These are phyloP conservation scores for Leptographium lundbergii DNA, from an alignment of 2,329 filamentous ascomycete genomes.

Conservation along the genomic window DNA sequence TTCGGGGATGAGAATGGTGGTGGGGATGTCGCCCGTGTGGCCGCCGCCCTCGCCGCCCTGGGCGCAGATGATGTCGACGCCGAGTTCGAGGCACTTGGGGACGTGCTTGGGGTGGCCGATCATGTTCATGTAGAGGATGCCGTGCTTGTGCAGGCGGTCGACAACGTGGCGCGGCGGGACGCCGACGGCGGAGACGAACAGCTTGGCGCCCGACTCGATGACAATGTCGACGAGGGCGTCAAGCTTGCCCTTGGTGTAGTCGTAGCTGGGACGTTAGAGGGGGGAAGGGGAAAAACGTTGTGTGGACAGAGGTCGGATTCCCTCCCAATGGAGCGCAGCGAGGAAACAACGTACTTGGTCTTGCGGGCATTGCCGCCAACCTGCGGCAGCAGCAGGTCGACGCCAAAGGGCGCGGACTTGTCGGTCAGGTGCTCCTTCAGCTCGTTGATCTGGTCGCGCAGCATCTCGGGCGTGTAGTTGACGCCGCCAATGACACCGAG, in stretches of 20 bases:
- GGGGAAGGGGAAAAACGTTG: background rate
- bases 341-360: constrained; percentile 55
- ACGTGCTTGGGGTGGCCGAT: constrained; percentile 99
- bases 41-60: constrained; percentile 97
- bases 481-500: constrained; percentile 93
- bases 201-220: constrained; percentile 78
- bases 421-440: constrained; percentile 78
- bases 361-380: constrained; percentile 89
- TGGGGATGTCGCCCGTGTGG: constrained; percentile 90
- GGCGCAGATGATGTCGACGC: constrained; percentile 93
- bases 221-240: constrained; percentile 81
- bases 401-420: constrained; percentile 91
- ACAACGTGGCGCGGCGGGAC: constrained; percentile 82
- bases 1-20: constrained; percentile 81
- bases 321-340: constrained; percentile 1
- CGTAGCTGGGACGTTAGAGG: constrained; percentile 52
- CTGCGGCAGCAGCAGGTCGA: constrained; percentile 86
- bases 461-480: constrained; percentile 94
- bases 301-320: background rate
- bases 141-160: constrained; percentile 75
- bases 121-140: constrained; percentile 99
- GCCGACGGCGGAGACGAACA: constrained; percentile 95
- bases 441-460: constrained; percentile 87
- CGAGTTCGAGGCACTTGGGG: constrained; percentile 83
- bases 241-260: constrained; percentile 99